phyloP scores from a whole-genome alignment of 768 basidiomycete species.

The Auriscalpium microsporum region DNA sequence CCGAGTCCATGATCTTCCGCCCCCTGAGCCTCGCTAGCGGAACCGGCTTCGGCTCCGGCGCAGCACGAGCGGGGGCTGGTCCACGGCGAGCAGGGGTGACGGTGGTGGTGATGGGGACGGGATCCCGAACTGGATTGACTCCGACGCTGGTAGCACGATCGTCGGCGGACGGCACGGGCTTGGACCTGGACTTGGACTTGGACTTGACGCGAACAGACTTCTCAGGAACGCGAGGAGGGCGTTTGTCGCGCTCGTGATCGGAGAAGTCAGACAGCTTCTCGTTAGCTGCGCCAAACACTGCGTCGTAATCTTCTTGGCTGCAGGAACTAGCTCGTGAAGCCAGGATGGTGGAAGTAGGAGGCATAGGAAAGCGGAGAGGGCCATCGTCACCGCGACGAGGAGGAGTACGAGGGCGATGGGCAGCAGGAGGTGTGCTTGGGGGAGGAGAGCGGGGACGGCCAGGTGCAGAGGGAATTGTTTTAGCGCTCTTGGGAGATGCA shows the following conservation, averaged over 20 bases:
- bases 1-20: constrained; percentile 7
- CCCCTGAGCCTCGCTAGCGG: constrained; percentile 9
- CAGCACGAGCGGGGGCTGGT: constrained; percentile 1
- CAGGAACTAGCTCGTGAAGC: constrained; percentile 4
- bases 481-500: constrained; percentile 3
- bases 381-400: constrained; percentile 6
- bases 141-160: neutral
- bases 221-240: constrained; percentile 2
- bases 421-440: constrained; percentile 5
- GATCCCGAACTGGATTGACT: neutral
- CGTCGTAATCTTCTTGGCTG: constrained; percentile 9
- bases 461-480: constrained; percentile 3
- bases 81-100: neutral
- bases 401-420: constrained; percentile 10
- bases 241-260: constrained; percentile 18
- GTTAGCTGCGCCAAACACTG: constrained; percentile 16
- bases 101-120: neutral
- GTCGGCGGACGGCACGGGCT: neutral
- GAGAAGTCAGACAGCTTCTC: constrained; percentile 28
- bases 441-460: constrained; percentile 9
- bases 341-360: constrained; percentile 11
- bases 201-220: constrained; percentile 2
- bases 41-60: constrained; percentile 15
- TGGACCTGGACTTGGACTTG: neutral
- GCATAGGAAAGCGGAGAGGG: constrained; percentile 3